Base-by-base conservation (phyloP, 75 land plant species). In the Picea glauca region DNA sequence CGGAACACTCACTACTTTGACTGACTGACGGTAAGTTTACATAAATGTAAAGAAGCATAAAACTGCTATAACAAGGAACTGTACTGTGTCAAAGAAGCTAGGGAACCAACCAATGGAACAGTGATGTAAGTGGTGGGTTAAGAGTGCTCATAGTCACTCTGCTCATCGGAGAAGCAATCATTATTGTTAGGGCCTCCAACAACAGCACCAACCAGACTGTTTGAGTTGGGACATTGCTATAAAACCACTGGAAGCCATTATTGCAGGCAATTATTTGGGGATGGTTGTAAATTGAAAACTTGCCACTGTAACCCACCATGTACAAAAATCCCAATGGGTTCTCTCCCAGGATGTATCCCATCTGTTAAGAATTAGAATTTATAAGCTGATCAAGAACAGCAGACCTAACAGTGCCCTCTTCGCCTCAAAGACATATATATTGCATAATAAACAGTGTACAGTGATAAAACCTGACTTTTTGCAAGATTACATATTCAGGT, bases 101-200 rank as follows among this genome's bases (percentile, higher is more conserved):
- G n/a, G n/a, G n/a, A n/a, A n/a, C n/a, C n/a, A n/a, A n/a, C n/a
- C n/a, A n/a, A n/a, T n/a, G n/a, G n/a, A n/a, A n/a, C n/a, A n/a
- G n/a, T n/a, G n/a, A n/a, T n/a, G n/a, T n/a, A n/a, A n/a, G n/a
- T n/a, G n/a, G n/a, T n/a, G n/a, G n/a, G n/a, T n/a, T n/a, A n/a
- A n/a, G n/a, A n/a, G n/a, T n/a, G n/a, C n/a, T n/a, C n/a, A 77
- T 90, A 97, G 68, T 97, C 90, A 61, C 88, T 88, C 60, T 98
- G 82, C 46, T 84, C 81, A 73, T 94, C 99, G 12, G 84, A 91
- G 78, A 90, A 97, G 83, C 91, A 83, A 77, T 97, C 99, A 65
- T 91, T 90, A 62, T 89, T 87, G 85, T 94, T 98, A 15, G 99
- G 99, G 0, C 99, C 98, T 40, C 99, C 98, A 50, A 97, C 98